Percentiles rank a stretch among this genome's conserved stretches.
Evolutionary conservation across 225 moss, liverwort and hornwort species (phyloP).

Genomic region (Lunularia cruciata): DNA sequence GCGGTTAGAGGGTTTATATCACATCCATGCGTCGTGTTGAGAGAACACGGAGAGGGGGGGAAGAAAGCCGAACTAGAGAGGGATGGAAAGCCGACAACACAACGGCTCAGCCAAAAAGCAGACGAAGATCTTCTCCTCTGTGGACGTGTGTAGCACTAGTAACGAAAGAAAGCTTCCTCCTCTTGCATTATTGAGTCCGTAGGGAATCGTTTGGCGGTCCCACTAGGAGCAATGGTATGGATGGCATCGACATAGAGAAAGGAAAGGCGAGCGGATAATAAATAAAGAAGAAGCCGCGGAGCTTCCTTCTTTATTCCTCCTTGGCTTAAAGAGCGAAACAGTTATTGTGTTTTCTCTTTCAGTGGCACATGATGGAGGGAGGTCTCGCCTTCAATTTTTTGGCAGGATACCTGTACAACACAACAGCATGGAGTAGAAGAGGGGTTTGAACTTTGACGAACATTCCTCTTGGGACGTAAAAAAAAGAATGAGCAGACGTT

Average conservation of each 20-base stretch:
- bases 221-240: slow-evolving; percentile 2
- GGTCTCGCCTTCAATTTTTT: too few relatives aligned
- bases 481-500: neutral
- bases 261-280: neutral
- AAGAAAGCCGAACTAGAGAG: neutral
- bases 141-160: slow-evolving; percentile 4
- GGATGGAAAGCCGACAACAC: neutral
- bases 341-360: too few relatives aligned
- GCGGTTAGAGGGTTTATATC: too few relatives aligned
- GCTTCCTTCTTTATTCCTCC: too few relatives aligned
- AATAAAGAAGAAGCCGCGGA: too few relatives aligned
- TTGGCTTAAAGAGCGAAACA: too few relatives aligned
- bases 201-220: slow-evolving; percentile 9
- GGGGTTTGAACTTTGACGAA: too few relatives aligned
- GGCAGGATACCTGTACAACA: too few relatives aligned
- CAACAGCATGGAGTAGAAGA: too few relatives aligned
- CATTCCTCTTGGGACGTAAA: neutral
- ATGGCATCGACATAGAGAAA: slow-evolving; percentile 6
- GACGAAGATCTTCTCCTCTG: neutral
- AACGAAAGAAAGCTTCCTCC: neutral
- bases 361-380: too few relatives aligned
- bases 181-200: slow-evolving; percentile 7
- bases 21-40: neutral
- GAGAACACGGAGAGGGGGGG: neutral
- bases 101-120: slow-evolving; percentile 8